These are phyloP conservation scores for Rhododendron simsii DNA, from an alignment of 148 eudicot species.

Conservation along the genomic window DNA sequence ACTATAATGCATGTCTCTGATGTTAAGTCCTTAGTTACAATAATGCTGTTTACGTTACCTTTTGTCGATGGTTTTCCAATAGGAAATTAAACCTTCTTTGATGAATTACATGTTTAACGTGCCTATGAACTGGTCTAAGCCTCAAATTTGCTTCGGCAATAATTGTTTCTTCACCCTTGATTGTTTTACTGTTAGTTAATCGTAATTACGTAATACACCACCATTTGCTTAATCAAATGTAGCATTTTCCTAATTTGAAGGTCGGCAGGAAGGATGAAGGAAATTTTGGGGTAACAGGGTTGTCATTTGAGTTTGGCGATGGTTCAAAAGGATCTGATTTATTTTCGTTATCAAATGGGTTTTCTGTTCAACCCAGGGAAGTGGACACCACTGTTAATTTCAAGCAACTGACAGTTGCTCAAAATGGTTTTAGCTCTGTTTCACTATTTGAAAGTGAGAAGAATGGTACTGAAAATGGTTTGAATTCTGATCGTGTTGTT, in stretches of 20 bases:
- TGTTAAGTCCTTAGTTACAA: background rate
- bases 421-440: constrained; percentile 25
- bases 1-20: constrained; percentile 30
- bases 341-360: constrained; percentile 29
- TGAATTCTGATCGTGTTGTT: constrained; percentile 18
- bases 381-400: constrained; percentile 20
- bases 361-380: constrained; percentile 19
- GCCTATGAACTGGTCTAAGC: background rate
- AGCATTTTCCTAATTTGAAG: constrained; percentile 10
- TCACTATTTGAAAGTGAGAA: constrained; percentile 21
- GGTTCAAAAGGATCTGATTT: constrained; percentile 28
- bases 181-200: background rate
- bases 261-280: constrained; percentile 38
- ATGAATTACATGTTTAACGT: background rate
- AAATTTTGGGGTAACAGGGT: constrained; percentile 20
- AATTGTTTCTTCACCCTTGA: background rate
- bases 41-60: background rate
- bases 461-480: constrained; percentile 24
- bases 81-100: background rate
- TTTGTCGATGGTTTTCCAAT: background rate
- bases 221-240: constrained; percentile 8
- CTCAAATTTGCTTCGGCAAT: background rate
- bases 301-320: constrained; percentile 23
- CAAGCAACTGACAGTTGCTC: constrained; percentile 20
- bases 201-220: background rate